Base-by-base conservation (phyloP, 805 yeast species). In the Monosporozyma siamensis region DNA sequence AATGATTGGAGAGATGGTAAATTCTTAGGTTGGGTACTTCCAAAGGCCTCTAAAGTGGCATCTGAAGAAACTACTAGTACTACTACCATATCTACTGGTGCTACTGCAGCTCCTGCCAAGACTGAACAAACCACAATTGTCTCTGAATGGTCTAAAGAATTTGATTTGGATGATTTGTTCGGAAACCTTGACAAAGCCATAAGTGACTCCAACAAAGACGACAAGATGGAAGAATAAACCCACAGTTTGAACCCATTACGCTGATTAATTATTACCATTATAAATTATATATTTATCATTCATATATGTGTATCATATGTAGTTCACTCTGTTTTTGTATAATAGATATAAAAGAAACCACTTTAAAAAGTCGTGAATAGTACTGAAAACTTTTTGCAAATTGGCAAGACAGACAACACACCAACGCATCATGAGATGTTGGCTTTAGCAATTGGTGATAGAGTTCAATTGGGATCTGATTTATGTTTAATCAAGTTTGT, bases 1-100 rank as follows among this genome's bases (percentile, higher is more conserved):
- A 86, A 77, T 55, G 98, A 92, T 66, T 92, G 97, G 97, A 79
- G 96, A 66, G 97, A 89, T 63, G 98, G 98, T 45, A 78, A 92
- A 60, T 78, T 92, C 54, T 65, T 81, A 43, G 95, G 97, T 38
- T 92, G 96, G 95, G 78, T 85, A 2, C 66, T 80, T 53, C 95
- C 95, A 40, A 81, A 67, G 36, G 68, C 72, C 26, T 69, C 78
- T 10, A 72, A 73, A 52, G 26, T 35, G 5, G 15, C 32, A 3
- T 48, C 51, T 37, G 44, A 55, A 17, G 51, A 55, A 24, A 49
- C 51, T 14, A 57, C 50, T 20, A 51, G 52, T 25, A 52, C 58
- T 44, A 42, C 52, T 38, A 63, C 66, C 20, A 61, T 67, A 15
- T 48, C 52, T 39, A 46, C 59, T 21, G 60, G 62, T 30, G 54